Percentiles rank a stretch among this genome's conserved stretches.
phyloP scores from a whole-genome alignment of 177 flowering plant genomes.

The Vitis hybrid region DNA sequence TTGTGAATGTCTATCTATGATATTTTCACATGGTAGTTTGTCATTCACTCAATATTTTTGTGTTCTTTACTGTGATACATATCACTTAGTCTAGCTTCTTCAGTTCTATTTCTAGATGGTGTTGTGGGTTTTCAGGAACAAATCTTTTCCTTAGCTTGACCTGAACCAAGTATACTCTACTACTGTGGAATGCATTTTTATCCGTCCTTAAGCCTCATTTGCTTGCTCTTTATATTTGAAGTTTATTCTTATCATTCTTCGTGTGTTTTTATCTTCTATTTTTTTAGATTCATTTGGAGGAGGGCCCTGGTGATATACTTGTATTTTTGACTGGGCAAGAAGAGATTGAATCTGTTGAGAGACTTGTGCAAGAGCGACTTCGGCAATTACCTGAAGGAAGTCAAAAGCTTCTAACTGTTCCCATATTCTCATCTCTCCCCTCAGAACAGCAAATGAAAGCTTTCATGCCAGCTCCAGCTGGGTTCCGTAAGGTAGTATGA shows the following conservation, averaged over 20 bases:
- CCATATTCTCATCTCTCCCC: constrained; percentile 94
- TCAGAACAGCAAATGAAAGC: constrained; percentile 87
- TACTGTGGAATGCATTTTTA: not conserved
- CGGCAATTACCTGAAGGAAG: constrained; percentile 56
- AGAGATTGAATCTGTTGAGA: constrained; percentile 92
- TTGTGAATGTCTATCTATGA: not conserved
- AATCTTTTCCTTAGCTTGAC: not conserved
- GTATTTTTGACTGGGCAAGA: constrained; percentile 98
- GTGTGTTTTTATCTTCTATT: constrained; percentile 3
- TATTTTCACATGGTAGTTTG: not conserved
- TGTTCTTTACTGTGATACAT: not conserved
- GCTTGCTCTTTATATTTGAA: not conserved
- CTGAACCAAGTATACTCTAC: not conserved
- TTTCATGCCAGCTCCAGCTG: constrained; percentile 75
- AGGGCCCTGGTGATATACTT: constrained; percentile 89
- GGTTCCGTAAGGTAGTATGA: constrained; percentile 75
- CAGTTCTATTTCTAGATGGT: not conserved
- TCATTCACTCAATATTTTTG: too few species aligned
- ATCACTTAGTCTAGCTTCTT: not conserved
- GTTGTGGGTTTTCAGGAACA: not conserved
- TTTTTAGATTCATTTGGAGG: constrained; percentile 83
- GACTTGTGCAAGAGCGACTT: constrained; percentile 58
- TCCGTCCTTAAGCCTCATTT: not conserved
- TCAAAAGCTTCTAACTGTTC: constrained; percentile 53
- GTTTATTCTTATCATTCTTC: not conserved